phyloP scores from a whole-genome alignment of 2,329 filamentous ascomycete species.

The Talaromyces amestolkiae region DNA sequence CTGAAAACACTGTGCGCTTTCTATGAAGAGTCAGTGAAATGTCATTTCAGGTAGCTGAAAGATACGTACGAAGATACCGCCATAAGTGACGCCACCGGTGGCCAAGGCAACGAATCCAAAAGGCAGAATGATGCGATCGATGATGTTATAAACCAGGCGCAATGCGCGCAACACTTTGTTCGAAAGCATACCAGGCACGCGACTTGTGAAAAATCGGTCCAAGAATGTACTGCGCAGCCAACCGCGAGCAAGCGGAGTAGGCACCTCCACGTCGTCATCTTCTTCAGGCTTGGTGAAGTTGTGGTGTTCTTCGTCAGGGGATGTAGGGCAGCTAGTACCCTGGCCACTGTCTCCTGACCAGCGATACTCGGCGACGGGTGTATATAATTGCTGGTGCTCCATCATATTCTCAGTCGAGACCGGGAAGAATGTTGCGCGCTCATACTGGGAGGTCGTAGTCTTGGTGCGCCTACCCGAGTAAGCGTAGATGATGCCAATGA shows the following conservation, averaged over 20 bases:
- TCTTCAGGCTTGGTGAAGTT: conserved; percentile 40
- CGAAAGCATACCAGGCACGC: conserved; percentile 57
- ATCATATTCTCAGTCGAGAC: conserved; percentile 57
- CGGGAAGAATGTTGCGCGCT: conserved; percentile 62
- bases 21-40: conserved; percentile 42
- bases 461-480: conserved; percentile 53
- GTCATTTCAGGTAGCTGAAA: not conserved
- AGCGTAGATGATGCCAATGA: conserved; percentile 64
- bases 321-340: conserved; percentile 67
- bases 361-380: conserved; percentile 48
- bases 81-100: conserved; percentile 73
- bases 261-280: conserved; percentile 43
- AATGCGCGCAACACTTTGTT: conserved; percentile 58
- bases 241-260: conserved; percentile 25
- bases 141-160: conserved; percentile 59
- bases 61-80: conserved; percentile 75
- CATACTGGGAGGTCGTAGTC: conserved; percentile 37
- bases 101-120: conserved; percentile 72
- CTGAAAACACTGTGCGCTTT: conserved; percentile 70
- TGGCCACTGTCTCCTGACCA: conserved; percentile 71
- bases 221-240: conserved; percentile 50
- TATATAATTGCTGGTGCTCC: conserved; percentile 50
- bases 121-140: conserved; percentile 75
- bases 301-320: conserved; percentile 54
- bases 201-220: conserved; percentile 53